Percentiles rank a stretch among this genome's conserved stretches.
These are phyloP conservation scores for Clitopilus hobsonii DNA, from an alignment of 768 basidiomycete genomes.

Conservation along the genomic window DNA sequence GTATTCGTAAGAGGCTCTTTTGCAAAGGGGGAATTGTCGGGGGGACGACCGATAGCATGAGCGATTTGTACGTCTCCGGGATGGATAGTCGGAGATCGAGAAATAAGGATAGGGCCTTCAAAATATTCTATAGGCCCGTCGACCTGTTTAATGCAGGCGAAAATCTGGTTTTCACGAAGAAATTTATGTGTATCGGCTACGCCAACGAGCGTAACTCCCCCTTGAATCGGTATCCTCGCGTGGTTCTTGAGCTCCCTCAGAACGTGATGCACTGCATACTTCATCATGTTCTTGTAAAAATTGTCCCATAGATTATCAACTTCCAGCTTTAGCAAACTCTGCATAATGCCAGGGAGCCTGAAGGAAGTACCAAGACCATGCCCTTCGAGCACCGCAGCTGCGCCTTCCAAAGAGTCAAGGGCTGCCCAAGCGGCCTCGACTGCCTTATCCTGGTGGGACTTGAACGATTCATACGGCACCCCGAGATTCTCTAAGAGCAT, in stretches of 20 bases:
- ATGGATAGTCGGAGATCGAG: constrained; percentile 64
- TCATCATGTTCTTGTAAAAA: constrained; percentile 50
- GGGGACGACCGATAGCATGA: constrained; percentile 55
- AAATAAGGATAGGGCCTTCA: constrained; percentile 50
- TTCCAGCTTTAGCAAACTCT: constrained; percentile 43
- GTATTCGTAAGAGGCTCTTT: constrained; percentile 53
- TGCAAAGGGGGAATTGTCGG: constrained; percentile 45
- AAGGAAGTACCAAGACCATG: constrained; percentile 58
- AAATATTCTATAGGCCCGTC: constrained; percentile 39
- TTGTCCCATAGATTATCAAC: constrained; percentile 25
- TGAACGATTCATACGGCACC: constrained; percentile 48
- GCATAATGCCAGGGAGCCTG: constrained; percentile 48
- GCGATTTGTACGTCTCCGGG: constrained; percentile 66
- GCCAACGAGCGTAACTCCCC: constrained; percentile 65
- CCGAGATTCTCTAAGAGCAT: constrained; percentile 63
- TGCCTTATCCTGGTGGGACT: constrained; percentile 46
- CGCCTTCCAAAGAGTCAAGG: constrained; percentile 32
- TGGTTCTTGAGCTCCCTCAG: constrained; percentile 60
- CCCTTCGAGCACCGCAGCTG: constrained; percentile 46
- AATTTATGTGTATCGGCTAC: constrained; percentile 61
- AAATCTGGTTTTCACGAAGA: constrained; percentile 53
- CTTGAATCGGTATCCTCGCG: constrained; percentile 63
- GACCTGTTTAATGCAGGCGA: constrained; percentile 47
- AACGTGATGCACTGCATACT: constrained; percentile 56
- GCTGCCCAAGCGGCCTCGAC: constrained; percentile 43